Percentiles rank a stretch among this genome's conserved stretches.
phyloP scores from a whole-genome alignment of 129 eudicot genomes.

The Solidago caesia region DNA sequence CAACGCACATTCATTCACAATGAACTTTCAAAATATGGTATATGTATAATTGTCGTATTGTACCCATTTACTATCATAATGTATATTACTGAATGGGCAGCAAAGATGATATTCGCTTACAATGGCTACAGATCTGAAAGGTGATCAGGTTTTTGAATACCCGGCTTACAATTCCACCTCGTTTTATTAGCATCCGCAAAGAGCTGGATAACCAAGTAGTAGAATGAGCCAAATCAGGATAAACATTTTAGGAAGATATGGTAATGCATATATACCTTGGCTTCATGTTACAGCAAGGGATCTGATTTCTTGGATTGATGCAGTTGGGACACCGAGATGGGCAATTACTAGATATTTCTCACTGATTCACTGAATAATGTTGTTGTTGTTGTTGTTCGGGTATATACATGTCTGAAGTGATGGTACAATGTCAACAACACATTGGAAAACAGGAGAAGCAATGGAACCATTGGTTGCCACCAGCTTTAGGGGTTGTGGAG shows the following conservation, averaged over 20 bases:
- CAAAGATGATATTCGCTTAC: conserved; percentile 7
- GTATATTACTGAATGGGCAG: conserved; percentile 12
- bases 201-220: conserved; percentile 14
- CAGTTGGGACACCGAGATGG: conserved; percentile 12
- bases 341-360: conserved; percentile 22
- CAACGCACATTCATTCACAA: conserved; percentile 9
- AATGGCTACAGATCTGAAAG: conserved; percentile 24
- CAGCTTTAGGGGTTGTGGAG: conserved; percentile 34
- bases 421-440: conserved; percentile 39
- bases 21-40: not conserved
- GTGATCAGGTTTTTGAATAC: conserved; percentile 17
- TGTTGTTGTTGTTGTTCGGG: not conserved
- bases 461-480: conserved; percentile 47
- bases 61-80: conserved; percentile 19
- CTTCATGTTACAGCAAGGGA: not conserved
- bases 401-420: no score
- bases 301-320: conserved; percentile 12
- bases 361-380: not conserved
- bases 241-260: conserved; percentile 3
- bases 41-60: conserved; percentile 1
- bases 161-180: conserved; percentile 10
- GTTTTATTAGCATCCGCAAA: conserved; percentile 11
- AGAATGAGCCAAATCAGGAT: conserved; percentile 10
- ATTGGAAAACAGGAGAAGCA: conserved; percentile 55
- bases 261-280: conserved; percentile 21